Conservation (phyloP, 1,139 yeast genomes). For the Scheffersomyces titani region DNA sequence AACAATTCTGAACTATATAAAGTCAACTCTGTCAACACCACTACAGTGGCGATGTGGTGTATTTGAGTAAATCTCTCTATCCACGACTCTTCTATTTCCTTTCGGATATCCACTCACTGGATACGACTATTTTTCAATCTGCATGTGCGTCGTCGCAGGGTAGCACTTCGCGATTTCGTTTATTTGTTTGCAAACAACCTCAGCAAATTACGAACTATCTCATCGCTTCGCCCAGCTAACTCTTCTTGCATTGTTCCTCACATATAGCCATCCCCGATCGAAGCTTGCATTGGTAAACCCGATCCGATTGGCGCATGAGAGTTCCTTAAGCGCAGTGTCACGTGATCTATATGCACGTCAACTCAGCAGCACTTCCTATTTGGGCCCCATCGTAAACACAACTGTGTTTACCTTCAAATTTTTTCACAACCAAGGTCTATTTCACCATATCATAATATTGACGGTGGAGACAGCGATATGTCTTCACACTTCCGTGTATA, state of each 20-base stretch:
- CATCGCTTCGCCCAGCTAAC: not conserved
- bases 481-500: not conserved
- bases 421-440: not conserved
- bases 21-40: not conserved
- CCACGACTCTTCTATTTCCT: not conserved
- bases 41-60: not conserved
- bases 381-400: not conserved
- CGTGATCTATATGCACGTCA: not conserved
- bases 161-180: not conserved
- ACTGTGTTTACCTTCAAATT: not conserved
- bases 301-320: not conserved
- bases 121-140: not conserved
- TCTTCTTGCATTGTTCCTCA: not conserved
- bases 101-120: not conserved
- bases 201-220: not conserved
- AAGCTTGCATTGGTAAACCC: not conserved
- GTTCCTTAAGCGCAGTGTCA: not conserved
- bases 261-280: not conserved
- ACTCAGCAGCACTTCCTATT: not conserved
- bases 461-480: not conserved
- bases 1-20: not conserved
- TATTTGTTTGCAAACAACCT: not conserved
- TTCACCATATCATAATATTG: not conserved
- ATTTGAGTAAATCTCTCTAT: too few relatives aligned
- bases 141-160: not conserved